Conservation (phyloP, 257 asterid genomes). For the Scutellaria barbata region DNA sequence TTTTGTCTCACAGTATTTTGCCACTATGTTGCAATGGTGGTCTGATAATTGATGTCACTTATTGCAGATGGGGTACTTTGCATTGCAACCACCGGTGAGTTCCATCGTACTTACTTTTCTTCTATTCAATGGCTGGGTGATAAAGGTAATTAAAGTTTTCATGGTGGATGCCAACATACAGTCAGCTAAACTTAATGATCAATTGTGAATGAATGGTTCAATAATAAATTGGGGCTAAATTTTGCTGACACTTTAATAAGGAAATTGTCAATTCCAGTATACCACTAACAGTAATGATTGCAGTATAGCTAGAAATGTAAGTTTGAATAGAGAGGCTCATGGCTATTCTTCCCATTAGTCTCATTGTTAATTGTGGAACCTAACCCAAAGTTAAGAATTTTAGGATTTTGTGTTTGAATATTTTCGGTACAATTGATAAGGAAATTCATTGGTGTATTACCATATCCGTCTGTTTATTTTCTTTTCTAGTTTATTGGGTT, state of each 20-base stretch:
- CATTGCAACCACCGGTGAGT: slow-evolving; percentile 78
- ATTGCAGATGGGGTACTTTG: slow-evolving; percentile 76
- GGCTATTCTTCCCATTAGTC: slow-evolving; percentile 10
- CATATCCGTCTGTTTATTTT: neutral
- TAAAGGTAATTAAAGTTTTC: slow-evolving; percentile 24
- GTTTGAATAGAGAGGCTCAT: neutral
- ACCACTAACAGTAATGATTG: neutral
- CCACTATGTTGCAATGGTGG: slow-evolving; percentile 15
- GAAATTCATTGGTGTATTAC: neutral
- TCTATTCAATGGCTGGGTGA: slow-evolving; percentile 4
- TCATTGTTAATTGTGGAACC: neutral
- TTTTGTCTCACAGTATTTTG: slow-evolving; percentile 13
- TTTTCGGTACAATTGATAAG: neutral
- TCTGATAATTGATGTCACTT: slow-evolving; percentile 36
- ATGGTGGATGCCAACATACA: neutral
- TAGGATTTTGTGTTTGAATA: neutral
- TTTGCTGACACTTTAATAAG: neutral
- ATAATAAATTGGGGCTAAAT: slow-evolving; percentile 5
- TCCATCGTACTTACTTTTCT: slow-evolving; percentile 5
- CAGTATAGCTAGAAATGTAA: neutral
- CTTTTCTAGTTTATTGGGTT: neutral
- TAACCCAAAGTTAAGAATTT: neutral
- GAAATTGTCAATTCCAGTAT: slow-evolving; percentile 1
- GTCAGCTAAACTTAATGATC: slow-evolving; percentile 13
- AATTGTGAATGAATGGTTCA: neutral